Evolutionary conservation across 768 basidiomycete genomes (phyloP), one percentile per base, ranked within the genome.

Genomic region (Collybiopsis luxurians): DNA sequence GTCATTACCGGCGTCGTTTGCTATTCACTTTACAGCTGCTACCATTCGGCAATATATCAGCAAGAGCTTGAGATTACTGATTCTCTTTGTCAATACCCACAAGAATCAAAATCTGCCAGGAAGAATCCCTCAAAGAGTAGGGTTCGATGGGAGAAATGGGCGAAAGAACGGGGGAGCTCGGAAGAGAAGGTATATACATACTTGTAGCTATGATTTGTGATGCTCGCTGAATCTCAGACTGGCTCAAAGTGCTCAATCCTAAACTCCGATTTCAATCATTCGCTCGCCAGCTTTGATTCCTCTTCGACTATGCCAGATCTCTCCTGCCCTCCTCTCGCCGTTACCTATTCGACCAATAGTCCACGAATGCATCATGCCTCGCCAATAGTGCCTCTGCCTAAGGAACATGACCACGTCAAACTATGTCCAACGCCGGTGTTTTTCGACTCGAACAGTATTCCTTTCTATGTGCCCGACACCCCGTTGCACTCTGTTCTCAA

Each of bases 11-110:
- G 50, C 21, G 36, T 51, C 3, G 4, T 36, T 7, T 51, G 36
- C 38, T 51, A 51, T 23, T 51, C 50, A 11, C 31, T 51, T 19
- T 51, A 51, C 36, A 36, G 50, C 24, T 51, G 50, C 50, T 51
- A 51, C 21, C 50, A 27, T 17, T 38, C 50, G 7, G 50, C 50
- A 4, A 19, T 34, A n/a, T 51, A 51, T 24, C 50, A 51, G 36
- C 50, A 39, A 23, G 31, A 40, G 11, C 50, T 51, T 2, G 36
- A 51, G 13, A 38, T 21, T 3, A 39, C 50, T n/a, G 36, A 51
- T 38, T 27, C 23, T 7, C n/a, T 34, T 11, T 21, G 30, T 7
- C 31, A 51, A 21, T 34, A 34, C 7, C 13, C 36, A 39, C n/a
- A 12, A 50, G 34, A 11, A 15, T 15, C 15, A 30, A 48, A 12